phyloP scores from a whole-genome alignment of 305 asterid genomes.

The Fraxinus greggii region DNA sequence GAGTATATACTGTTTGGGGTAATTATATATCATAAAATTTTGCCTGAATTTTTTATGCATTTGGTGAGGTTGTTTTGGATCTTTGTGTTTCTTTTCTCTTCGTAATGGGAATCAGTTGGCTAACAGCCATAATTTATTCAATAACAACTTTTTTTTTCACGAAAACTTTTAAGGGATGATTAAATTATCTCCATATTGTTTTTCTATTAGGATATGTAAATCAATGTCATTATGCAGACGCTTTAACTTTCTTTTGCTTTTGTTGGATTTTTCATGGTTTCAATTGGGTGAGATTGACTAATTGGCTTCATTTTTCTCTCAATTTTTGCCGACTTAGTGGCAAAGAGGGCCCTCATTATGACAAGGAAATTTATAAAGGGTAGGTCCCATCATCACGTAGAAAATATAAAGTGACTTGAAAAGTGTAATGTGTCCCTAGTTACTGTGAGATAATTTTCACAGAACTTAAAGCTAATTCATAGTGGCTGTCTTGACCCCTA shows the following conservation, averaged over 20 bases:
- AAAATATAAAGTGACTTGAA: slow-evolving; percentile 26
- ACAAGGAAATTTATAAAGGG: slow-evolving; percentile 34
- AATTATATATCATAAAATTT: neutral
- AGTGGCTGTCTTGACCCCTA: slow-evolving; percentile 31
- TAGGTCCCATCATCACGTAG: slow-evolving; percentile 40
- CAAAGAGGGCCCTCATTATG: slow-evolving; percentile 48
- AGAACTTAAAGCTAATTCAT: slow-evolving; percentile 28
- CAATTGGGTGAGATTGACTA: slow-evolving; percentile 40
- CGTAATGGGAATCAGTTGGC: neutral
- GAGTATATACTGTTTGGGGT: neutral
- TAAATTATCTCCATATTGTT: neutral
- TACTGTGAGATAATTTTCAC: slow-evolving; percentile 30
- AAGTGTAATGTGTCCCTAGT: slow-evolving; percentile 19
- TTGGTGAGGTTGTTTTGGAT: slow-evolving; percentile 6
- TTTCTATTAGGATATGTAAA: slow-evolving; percentile 6
- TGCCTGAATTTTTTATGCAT: neutral
- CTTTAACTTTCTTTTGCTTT: slow-evolving; percentile 20
- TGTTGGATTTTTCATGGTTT: slow-evolving; percentile 35
- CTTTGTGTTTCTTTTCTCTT: neutral
- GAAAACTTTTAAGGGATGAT: slow-evolving; percentile 17
- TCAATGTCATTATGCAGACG: slow-evolving; percentile 12
- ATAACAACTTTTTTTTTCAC: slow-evolving; percentile 22
- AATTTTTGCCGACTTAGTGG: slow-evolving; percentile 45
- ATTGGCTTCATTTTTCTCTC: slow-evolving; percentile 28
- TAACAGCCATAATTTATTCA: slow-evolving; percentile 9